Conservation (phyloP, 2,329 filamentous ascomycete genomes). For the Colletotrichum eremochloae region DNA sequence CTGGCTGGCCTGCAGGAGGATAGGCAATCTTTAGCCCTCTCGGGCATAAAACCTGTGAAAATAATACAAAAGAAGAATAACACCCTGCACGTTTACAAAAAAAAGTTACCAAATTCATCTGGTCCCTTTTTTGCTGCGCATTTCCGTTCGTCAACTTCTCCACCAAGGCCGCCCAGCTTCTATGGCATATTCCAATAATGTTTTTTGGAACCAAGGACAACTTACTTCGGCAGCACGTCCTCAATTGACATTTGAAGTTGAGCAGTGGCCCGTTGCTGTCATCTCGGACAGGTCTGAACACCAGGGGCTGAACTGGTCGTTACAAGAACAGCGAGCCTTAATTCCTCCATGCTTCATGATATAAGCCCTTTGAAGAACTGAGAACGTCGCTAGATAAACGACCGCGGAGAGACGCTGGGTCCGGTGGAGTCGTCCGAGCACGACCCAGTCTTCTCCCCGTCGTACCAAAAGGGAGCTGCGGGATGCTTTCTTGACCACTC, state of each 20-base stretch:
- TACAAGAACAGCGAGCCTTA: neutral
- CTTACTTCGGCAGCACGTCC: neutral
- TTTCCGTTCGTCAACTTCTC: neutral
- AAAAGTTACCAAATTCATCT: neutral
- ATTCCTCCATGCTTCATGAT: neutral
- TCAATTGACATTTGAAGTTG: neutral
- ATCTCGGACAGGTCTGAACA: neutral
- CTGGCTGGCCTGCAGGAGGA: no score
- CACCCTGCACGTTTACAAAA: no score
- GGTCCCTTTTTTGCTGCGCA: neutral
- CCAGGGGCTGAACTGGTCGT: neutral
- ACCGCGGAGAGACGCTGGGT: neutral
- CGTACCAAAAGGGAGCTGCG: conserved; percentile 1
- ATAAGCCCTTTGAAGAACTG: neutral
- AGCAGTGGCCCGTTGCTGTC: neutral
- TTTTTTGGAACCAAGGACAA: neutral
- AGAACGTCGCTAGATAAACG: neutral
- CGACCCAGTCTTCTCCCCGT: fast-evolving
- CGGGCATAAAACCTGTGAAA: no score
- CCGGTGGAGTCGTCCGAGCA: neutral
- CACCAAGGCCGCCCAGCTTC: neutral
- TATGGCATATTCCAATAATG: neutral
- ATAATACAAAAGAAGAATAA: no score
- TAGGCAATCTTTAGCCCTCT: no score
- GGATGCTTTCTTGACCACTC: neutral